These are phyloP conservation scores for Paecilomyces sp. DNA, from an alignment of 2,329 filamentous ascomycete genomes.

Conservation along the genomic window DNA sequence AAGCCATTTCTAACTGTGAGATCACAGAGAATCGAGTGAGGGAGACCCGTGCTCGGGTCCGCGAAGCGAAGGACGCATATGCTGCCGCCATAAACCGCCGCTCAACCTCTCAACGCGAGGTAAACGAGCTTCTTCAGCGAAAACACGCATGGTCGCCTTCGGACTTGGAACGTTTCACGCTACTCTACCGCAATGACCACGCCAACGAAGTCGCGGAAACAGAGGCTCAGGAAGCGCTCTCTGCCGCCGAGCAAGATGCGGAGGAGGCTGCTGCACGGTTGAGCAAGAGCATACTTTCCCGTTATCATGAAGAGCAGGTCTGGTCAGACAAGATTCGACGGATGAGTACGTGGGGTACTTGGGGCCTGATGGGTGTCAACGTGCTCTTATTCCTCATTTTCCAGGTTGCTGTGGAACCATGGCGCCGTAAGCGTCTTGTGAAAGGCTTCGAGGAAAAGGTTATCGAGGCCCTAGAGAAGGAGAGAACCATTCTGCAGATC, in stretches of 20 bases:
- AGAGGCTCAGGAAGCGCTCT: slow-evolving; percentile 63
- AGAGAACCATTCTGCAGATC: slow-evolving; percentile 29
- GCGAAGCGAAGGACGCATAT: slow-evolving; percentile 66
- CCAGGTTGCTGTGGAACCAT: slow-evolving; percentile 87
- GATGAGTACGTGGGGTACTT: slow-evolving; percentile 97
- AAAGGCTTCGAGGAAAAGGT: slow-evolving; percentile 76
- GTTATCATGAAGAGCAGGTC: slow-evolving; percentile 98
- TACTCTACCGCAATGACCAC: slow-evolving; percentile 86
- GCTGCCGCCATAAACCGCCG: slow-evolving; percentile 77
- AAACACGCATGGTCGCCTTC: slow-evolving; percentile 84
- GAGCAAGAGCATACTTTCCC: slow-evolving; percentile 73
- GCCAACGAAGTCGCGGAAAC: slow-evolving; percentile 80
- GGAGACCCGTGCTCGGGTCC: slow-evolving; percentile 56
- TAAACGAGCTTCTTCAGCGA: slow-evolving; percentile 84
- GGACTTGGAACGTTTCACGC: slow-evolving; percentile 91
- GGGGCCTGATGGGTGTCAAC: slow-evolving; percentile 96
- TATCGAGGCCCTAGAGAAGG: slow-evolving; percentile 61
- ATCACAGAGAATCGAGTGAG: slow-evolving; percentile 45
- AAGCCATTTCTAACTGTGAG: not conserved
- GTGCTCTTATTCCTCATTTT: slow-evolving; percentile 80
- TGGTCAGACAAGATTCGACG: slow-evolving; percentile 96
- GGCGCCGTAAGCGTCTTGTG: slow-evolving; percentile 74
- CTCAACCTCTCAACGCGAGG: slow-evolving; percentile 86
- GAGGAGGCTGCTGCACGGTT: slow-evolving; percentile 70
- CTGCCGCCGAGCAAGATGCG: slow-evolving; percentile 68